Conservation (phyloP, 164 flowering plant species). For the Berberis vulgaris region DNA sequence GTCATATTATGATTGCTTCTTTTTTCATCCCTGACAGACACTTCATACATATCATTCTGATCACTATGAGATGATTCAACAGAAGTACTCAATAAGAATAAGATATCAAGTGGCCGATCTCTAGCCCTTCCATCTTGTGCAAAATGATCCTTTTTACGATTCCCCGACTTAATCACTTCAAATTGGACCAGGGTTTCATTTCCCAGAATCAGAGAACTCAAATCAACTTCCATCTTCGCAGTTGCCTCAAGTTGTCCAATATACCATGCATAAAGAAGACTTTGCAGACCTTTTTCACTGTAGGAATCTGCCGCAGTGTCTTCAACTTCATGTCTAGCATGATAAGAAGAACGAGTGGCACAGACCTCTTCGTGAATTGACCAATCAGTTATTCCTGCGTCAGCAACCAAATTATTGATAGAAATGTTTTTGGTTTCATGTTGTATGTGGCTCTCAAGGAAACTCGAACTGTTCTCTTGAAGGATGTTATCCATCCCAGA, state of each 20-base stretch:
- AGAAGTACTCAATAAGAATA: slow-evolving; percentile 36
- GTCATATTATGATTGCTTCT: slow-evolving; percentile 16
- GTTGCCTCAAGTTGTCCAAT: slow-evolving; percentile 55
- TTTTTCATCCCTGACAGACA: slow-evolving; percentile 28
- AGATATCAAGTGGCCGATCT: slow-evolving; percentile 29
- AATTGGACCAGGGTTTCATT: slow-evolving; percentile 60
- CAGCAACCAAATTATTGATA: slow-evolving; percentile 17
- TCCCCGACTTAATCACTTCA: slow-evolving; percentile 31
- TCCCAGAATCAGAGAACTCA: slow-evolving; percentile 51
- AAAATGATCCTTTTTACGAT: slow-evolving; percentile 13
- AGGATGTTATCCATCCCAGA: slow-evolving; percentile 22
- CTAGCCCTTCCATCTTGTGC: slow-evolving; percentile 14
- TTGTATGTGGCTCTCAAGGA: slow-evolving; percentile 18
- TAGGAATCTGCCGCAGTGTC: slow-evolving; percentile 19
- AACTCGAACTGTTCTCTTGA: slow-evolving; percentile 30
- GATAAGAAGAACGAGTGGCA: slow-evolving; percentile 26
- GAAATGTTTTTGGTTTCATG: slow-evolving; percentile 15
- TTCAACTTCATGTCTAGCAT: slow-evolving; percentile 20
- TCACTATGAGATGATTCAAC: slow-evolving; percentile 31
- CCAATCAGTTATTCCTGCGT: slow-evolving; percentile 35
- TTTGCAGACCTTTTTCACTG: slow-evolving; percentile 23
- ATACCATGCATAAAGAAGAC: slow-evolving; percentile 57
- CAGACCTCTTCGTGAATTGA: slow-evolving; percentile 45
- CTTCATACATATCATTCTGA: slow-evolving; percentile 35
- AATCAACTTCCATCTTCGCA: slow-evolving; percentile 27